A percentile compares a stretch with the other conserved stretches of the same genome.
Conservation (phyloP, 129 eudicot species). For the Gnaphalium uliginosum region DNA sequence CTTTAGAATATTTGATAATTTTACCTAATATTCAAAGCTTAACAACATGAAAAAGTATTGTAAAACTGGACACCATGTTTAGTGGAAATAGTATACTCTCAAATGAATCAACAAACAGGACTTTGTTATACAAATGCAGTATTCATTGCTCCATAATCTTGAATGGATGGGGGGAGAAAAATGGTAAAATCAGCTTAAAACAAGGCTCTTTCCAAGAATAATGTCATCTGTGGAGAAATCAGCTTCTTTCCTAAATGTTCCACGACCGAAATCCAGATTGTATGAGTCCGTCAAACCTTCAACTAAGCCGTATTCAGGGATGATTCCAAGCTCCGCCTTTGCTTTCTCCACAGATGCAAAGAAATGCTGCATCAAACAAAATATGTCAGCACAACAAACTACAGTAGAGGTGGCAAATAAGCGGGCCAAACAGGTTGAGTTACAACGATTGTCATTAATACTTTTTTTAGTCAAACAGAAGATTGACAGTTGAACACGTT, state of each 20-base stretch:
- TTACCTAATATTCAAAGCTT: too few relatives aligned
- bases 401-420: background rate
- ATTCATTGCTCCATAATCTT: constrained; percentile 28
- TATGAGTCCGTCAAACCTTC: constrained; percentile 84
- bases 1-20: too few relatives aligned
- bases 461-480: constrained; percentile 14
- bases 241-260: constrained; percentile 83
- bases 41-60: too few relatives aligned
- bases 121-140: constrained; percentile 19
- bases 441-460: background rate
- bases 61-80: too few relatives aligned
- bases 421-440: background rate
- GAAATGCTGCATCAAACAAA: constrained; percentile 73
- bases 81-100: constrained; percentile 17
- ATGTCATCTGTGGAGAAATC: constrained; percentile 88
- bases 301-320: constrained; percentile 74
- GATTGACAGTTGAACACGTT: background rate
- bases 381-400: background rate
- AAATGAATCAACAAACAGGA: constrained; percentile 35
- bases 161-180: constrained; percentile 7
- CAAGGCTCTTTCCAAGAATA: constrained; percentile 81
- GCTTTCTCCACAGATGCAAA: constrained; percentile 95
- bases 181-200: constrained; percentile 34
- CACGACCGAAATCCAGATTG: constrained; percentile 83
- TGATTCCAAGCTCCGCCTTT: constrained; percentile 74